Evolutionary conservation across 805 yeast species (phyloP), one percentile per base, ranked within the genome.

Genomic region (Zygosaccharomyces bailii): DNA sequence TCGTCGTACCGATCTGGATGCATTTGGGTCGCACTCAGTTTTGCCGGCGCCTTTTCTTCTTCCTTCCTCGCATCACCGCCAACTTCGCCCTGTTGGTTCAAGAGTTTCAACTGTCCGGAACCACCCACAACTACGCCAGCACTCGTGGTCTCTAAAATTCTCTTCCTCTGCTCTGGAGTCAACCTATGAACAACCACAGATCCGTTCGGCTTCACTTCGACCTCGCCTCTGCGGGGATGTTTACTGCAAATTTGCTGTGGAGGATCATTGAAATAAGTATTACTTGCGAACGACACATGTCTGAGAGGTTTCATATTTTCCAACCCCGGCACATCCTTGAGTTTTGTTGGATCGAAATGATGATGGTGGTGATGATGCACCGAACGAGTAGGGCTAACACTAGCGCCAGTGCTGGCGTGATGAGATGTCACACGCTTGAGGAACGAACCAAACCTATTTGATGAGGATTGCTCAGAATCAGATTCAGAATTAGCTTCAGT

Each of bases 171-270:
- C 29, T 76, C 79, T 25, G 77, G 75, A 1, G 79, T 67, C 27
- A 80, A 62, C 23, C 82, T 79, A 48, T 77, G 76, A 14, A 80
- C 69, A 5, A 74, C 70, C 11, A 79, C 70, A 0, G 71, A 63
- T 0, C 86, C 86, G 53, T 72, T 73, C n/a, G 74, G 65, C 40
- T 73, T 56, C 1, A 80, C 69, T 52, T 79, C 85, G 10, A 84
- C 95, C 61, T 88, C 91, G 32, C 97, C 97, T 59, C 77, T 76
- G 52, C 88, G 69, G 11, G 96, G 96, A 47, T 70, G 73, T 55
- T 89, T 69, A 2, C 90, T 80, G 7, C 95, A 95, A 38, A 87
- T 87, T 56, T 87, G 95, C 57, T 87, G 96, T 0, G 95, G 95
- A 1, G 96, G 96, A 61, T 90, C 96, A 49, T 76, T 75, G 27